Percentiles rank a stretch among this genome's conserved stretches.
These are phyloP conservation scores for Inonotus hispidus DNA, from an alignment of 1,284 basidiomycete species.

Conservation along the genomic window DNA sequence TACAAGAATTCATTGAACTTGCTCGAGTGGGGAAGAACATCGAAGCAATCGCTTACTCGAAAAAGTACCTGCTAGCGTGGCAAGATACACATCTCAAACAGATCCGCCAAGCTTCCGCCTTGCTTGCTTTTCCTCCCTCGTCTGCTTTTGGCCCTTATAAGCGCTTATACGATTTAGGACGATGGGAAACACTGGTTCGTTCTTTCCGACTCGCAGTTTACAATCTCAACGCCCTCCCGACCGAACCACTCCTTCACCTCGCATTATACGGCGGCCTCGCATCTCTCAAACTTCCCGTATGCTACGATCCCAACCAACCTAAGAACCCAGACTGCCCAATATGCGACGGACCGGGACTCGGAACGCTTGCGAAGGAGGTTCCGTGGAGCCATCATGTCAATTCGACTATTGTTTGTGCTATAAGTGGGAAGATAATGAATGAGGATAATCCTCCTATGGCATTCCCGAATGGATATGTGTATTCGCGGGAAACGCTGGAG, in stretches of 20 bases:
- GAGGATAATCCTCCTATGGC: slow-evolving; percentile 88
- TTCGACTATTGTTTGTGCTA: slow-evolving; percentile 89
- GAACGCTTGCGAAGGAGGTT: slow-evolving; percentile 77
- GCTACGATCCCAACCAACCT: slow-evolving; percentile 46
- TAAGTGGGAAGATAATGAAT: slow-evolving; percentile 92
- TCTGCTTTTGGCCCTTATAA: slow-evolving; percentile 70
- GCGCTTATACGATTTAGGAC: slow-evolving; percentile 74
- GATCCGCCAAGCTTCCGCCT: slow-evolving; percentile 70
- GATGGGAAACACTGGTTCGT: slow-evolving; percentile 71
- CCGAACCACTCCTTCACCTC: slow-evolving; percentile 80
- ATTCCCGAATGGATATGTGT: slow-evolving; percentile 91
- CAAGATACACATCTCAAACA: slow-evolving; percentile 73
- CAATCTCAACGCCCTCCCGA: slow-evolving; percentile 78
- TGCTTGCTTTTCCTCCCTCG: slow-evolving; percentile 68
- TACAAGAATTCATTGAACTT: slow-evolving; percentile 96
- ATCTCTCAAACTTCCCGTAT: slow-evolving; percentile 80
- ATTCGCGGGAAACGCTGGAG: slow-evolving; percentile 81
- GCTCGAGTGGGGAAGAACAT: slow-evolving; percentile 59
- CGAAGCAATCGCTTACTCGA: slow-evolving; percentile 83
- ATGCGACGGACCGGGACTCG: slow-evolving; percentile 71
- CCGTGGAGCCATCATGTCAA: slow-evolving; percentile 93
- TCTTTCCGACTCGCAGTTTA: slow-evolving; percentile 85
- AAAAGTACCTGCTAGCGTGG: slow-evolving; percentile 81
- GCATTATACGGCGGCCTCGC: slow-evolving; percentile 86
- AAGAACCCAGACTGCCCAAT: slow-evolving; percentile 90